Percentiles rank a stretch among this genome's conserved stretches.
phyloP scores from a whole-genome alignment of 208 protist genomes.

The Leishmania amazonensis region DNA sequence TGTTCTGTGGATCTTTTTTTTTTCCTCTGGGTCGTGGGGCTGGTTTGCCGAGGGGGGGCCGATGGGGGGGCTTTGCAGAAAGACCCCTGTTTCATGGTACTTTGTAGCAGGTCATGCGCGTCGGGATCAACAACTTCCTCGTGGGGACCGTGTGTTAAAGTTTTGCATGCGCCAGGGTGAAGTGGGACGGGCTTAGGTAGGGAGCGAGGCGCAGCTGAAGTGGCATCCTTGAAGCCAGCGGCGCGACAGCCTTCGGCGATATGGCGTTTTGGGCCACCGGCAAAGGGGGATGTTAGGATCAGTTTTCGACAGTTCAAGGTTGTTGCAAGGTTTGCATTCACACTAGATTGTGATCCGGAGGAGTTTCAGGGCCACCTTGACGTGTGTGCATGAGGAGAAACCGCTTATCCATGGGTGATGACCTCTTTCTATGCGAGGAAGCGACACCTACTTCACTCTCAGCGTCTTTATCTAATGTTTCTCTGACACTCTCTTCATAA shows the following conservation, averaged over 20 bases:
- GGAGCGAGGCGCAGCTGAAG: not conserved
- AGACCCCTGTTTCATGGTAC: too few relatives aligned
- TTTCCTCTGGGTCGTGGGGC: not conserved
- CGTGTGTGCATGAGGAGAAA: not conserved
- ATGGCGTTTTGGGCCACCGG: not conserved
- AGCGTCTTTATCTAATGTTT: not conserved
- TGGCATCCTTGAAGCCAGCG: not conserved
- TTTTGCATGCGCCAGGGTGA: not conserved
- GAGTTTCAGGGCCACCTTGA: not conserved
- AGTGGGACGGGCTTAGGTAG: too few relatives aligned
- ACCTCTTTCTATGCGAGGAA: not conserved
- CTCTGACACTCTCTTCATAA: not conserved
- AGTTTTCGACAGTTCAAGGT: not conserved
- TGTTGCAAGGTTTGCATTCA: not conserved
- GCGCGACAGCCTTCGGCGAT: not conserved
- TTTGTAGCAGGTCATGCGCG: too few relatives aligned
- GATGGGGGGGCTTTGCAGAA: too few relatives aligned
- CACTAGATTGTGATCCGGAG: not conserved
- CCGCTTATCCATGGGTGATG: not conserved
- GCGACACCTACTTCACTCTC: not conserved
- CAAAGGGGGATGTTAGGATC: not conserved
- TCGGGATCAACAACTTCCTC: too few relatives aligned
- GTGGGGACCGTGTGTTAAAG: not conserved
- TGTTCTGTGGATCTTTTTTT: accelerated
- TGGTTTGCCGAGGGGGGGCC: not conserved